Evolutionary conservation across 192 early-diverging fungal genomes (phyloP), one percentile per base, ranked within the genome.

Genomic region (Backusella morwellensis): DNA sequence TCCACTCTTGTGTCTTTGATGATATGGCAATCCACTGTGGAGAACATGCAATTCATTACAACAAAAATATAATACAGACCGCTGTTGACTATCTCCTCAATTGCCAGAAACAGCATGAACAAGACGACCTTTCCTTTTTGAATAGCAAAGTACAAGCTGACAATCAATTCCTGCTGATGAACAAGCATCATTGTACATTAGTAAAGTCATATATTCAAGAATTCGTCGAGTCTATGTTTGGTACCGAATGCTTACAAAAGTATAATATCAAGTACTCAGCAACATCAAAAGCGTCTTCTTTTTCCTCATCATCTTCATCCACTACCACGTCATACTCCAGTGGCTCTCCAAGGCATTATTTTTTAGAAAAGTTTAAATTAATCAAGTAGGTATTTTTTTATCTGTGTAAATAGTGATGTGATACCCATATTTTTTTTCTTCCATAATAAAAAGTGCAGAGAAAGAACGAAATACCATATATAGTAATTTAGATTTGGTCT

Each of bases 1-100:
- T 71, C 19, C 35, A 71, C 34, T 70, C 78, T 26, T 35, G 32
- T 4, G 26, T 41, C 7, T 84, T 63, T 63, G 69, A 78, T 3
- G 35, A 35, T 19, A 86, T 87, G 86, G 73, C 50, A 23, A 56
- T 69, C 23, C 77, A 86, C 32, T 78, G 76, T 40, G 85, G 85
- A 35, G 66, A 73, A 21, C 71, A 77, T 26, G 59, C 68, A 12
- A 76, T 68, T 19, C 50, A 73, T 17, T 77, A 83, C 56, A 56
- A 80, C 35, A 73, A 80, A 26, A 72, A n/a, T 21, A 67, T 68
- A 35, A 70, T 63, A 26, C 47, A 73, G 32, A 14, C 8, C 29
- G 75, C 84, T 35, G 68, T 85, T 44, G 76, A 70, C 40, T 63
- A 74, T 19, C 54, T 82, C 4, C 66, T 76, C 11, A 59, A 68